A percentile compares a stretch with the other conserved stretches of the same genome.
Conservation (phyloP, 257 asterid species). For the Nicotiana otophora region DNA sequence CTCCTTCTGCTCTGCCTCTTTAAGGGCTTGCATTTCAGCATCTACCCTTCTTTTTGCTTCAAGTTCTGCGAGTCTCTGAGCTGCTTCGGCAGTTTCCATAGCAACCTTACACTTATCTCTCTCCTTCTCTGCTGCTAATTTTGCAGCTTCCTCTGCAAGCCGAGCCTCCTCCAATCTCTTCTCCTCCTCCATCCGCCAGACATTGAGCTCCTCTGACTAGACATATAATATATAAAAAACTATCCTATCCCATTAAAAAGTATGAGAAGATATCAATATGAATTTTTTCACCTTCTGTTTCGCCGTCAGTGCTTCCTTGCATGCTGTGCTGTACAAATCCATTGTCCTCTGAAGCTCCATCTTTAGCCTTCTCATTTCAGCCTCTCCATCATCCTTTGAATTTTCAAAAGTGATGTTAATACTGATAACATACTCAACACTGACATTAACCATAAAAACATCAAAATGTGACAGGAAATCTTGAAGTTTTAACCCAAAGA, state of each 20-base stretch:
- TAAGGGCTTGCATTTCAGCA: slow-evolving; percentile 34
- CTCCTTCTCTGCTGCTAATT: slow-evolving; percentile 28
- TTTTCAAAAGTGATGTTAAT: not conserved
- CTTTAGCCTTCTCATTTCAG: slow-evolving; percentile 87
- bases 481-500: not conserved
- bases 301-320: slow-evolving; percentile 64
- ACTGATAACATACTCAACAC: not conserved
- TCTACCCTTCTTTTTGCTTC: slow-evolving; percentile 38
- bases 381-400: slow-evolving; percentile 63
- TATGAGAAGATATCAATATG: not conserved
- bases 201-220: slow-evolving; percentile 64
- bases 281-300: slow-evolving; percentile 58
- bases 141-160: slow-evolving; percentile 40
- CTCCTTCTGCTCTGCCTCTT: slow-evolving; percentile 28
- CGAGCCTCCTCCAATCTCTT: slow-evolving; percentile 47
- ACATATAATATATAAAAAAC: not conserved
- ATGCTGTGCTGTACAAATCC: slow-evolving; percentile 81
- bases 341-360: slow-evolving; percentile 69
- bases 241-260: not conserved
- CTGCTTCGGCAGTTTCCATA: slow-evolving; percentile 34
- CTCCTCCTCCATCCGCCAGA: slow-evolving; percentile 79
- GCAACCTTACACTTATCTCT: slow-evolving; percentile 29
- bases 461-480: not conserved
- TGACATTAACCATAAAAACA: not conserved
- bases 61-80: slow-evolving; percentile 38